Base-by-base conservation (phyloP, 139 green algal genomes). In the Prasinococcaceae sp. region DNA sequence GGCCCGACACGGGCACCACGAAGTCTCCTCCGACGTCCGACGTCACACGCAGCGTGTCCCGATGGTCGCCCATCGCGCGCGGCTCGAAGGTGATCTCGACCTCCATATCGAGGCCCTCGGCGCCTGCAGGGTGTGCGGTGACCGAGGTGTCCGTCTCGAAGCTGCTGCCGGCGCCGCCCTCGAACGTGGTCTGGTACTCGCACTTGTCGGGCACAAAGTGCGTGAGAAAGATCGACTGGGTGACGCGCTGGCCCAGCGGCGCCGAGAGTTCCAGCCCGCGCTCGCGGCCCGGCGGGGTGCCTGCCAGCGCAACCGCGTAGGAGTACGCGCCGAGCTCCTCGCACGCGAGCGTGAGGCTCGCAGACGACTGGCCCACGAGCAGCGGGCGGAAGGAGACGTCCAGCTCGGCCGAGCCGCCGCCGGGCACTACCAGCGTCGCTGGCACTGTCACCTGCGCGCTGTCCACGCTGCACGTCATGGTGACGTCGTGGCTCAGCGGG, bases 51-150 rank as follows among this genome's bases (percentile, higher is more conserved):
- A 92, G 57, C 38, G 54, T 62, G 55, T 86, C 79, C 2, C 63
- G 53, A 35, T 53, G 65, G 54, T 87, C 78, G 16, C 76, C 74
- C 3, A 92, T 38, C 4, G 42, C 47, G 20, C 40, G 69, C 0
- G 81, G 81, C 68, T 88, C 78, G 55, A 87, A 92, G 6, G 49
- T 40, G 5, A 92, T 69, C 35, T 80, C 65, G 29, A 85, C 37
- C 23, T 71, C 54, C n/a, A 73, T 52, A 47, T 86, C 73, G 4
- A 65, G 33, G 6, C 79, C 80, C 20, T 67, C 53, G 16, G 36
- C 47, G 1, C 61, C 60, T 12, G 68, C 65, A 10, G 68, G 23
- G 4, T 53, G 52, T 0, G 53, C 68, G 20, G 47, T 43, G 6
- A 72, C 53, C 5, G 33, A 58, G 2, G 54, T 27, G 25, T 64